These are phyloP conservation scores for Cystoisospora suis DNA, from an alignment of 169 alveolate species.

Conservation along the genomic window DNA sequence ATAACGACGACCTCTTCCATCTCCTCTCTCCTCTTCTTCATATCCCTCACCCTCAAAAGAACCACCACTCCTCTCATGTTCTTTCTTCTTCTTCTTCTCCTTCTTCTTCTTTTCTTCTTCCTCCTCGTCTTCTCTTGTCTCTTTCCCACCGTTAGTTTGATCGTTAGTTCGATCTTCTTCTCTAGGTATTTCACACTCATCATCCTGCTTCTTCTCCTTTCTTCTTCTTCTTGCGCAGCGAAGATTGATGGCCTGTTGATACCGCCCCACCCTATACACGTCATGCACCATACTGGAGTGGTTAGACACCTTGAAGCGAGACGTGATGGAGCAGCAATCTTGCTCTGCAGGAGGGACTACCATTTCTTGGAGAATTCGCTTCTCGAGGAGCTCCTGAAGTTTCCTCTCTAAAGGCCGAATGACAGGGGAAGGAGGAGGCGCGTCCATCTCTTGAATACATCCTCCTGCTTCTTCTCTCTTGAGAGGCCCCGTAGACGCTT, in stretches of 20 bases:
- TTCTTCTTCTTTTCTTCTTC: background rate
- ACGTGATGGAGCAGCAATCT: constrained; percentile 45
- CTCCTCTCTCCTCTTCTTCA: background rate
- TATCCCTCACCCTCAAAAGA: background rate
- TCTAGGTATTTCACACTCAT: background rate
- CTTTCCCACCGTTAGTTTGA: background rate
- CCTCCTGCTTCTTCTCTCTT: background rate
- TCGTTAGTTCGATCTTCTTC: background rate
- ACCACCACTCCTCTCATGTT: background rate
- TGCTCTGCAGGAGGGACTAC: constrained; percentile 20
- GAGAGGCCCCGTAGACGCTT: background rate
- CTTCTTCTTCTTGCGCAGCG: background rate
- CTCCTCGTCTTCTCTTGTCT: background rate
- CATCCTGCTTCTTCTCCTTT: background rate
- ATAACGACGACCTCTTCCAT: no score
- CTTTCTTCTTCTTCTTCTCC: background rate
- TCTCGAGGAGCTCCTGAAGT: constrained; percentile 1
- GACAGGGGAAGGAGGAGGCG: background rate
- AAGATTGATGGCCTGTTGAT: constrained; percentile 47
- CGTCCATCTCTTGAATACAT: background rate
- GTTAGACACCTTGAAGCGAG: constrained; percentile 49
- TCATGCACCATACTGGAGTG: constrained; percentile 58
- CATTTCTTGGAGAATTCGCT: constrained; percentile 44
- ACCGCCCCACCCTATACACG: constrained; percentile 40
- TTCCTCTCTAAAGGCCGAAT: constrained; percentile 2